phyloP scores from a whole-genome alignment of 2,329 filamentous ascomycete genomes.

The Claviceps purpurea region DNA sequence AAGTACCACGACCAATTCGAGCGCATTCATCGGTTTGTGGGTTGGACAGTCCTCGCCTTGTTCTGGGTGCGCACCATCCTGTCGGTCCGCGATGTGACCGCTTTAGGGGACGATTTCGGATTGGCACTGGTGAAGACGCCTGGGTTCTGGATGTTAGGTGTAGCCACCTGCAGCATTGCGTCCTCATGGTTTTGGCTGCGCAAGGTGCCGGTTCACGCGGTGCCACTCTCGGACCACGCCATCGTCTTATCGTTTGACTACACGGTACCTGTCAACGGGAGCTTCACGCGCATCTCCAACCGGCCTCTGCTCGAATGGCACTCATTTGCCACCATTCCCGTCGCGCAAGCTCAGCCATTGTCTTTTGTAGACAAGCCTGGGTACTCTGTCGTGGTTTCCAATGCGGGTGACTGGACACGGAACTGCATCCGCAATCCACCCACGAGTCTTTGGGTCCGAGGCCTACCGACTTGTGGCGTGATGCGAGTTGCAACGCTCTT shows the following conservation, averaged over 20 bases:
- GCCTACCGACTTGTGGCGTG: conserved; percentile 53
- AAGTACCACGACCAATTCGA: conserved; percentile 58
- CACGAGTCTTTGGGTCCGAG: conserved; percentile 51
- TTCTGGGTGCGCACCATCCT: conserved; percentile 53
- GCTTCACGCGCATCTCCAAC: conserved; percentile 41
- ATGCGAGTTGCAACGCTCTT: conserved; percentile 55
- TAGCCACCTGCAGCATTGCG: conserved; percentile 51
- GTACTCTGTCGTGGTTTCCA: conserved; percentile 58
- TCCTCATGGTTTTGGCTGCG: conserved; percentile 64
- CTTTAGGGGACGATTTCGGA: conserved; percentile 20
- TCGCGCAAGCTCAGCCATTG: conserved; percentile 23
- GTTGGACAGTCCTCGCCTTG: conserved; percentile 53
- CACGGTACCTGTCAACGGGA: conserved; percentile 37
- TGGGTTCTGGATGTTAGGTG: conserved; percentile 52
- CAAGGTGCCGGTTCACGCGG: conserved; percentile 49
- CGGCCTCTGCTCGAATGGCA: conserved; percentile 59
- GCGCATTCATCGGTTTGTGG: conserved; percentile 55
- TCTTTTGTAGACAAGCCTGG: conserved; percentile 22
- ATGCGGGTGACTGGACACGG: conserved; percentile 63
- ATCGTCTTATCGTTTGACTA: conserved; percentile 57
- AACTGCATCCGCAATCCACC: conserved; percentile 49
- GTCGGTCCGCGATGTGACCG: conserved; percentile 31
- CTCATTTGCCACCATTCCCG: conserved; percentile 61
- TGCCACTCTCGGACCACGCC: conserved; percentile 59
- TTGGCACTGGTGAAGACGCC: conserved; percentile 24